Percentiles rank a stretch among this genome's conserved stretches.
These are phyloP conservation scores for Ustulina deusta DNA, from an alignment of 2,329 filamentous ascomycete genomes.

Conservation along the genomic window DNA sequence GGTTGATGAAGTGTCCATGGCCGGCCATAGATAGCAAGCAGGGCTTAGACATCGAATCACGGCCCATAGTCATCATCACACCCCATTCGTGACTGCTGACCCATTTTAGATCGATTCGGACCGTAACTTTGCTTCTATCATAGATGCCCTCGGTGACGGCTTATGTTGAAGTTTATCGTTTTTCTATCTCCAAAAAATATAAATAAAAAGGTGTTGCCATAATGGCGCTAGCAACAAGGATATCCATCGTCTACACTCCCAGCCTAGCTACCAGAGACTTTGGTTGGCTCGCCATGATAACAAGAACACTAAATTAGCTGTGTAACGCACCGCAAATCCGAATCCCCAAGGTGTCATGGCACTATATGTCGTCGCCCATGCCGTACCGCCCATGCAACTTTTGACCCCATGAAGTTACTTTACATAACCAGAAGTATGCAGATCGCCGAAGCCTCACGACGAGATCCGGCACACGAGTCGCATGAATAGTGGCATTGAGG, in stretches of 20 bases:
- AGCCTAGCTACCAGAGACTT: neutral
- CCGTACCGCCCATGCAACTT: neutral
- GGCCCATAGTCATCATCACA: neutral
- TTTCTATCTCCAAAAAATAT: neutral
- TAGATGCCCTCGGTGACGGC: neutral
- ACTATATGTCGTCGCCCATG: neutral
- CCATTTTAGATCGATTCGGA: neutral
- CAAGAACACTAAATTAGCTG: neutral
- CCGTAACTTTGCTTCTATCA: neutral
- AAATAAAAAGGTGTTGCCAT: neutral
- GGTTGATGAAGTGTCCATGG: neutral
- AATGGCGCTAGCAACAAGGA: neutral
- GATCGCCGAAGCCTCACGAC: conserved; percentile 23
- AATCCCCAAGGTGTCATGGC: neutral
- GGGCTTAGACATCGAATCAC: conserved; percentile 4
- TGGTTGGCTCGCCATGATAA: neutral
- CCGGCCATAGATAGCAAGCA: neutral
- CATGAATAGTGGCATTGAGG: conserved; percentile 1
- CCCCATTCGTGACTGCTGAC: neutral
- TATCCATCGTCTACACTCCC: neutral
- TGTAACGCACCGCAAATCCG: neutral
- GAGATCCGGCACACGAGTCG: conserved; percentile 21
- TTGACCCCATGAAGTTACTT: neutral
- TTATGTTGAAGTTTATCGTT: neutral
- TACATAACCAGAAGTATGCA: conserved; percentile 17